Base-by-base conservation (phyloP, 2,329 filamentous ascomycete genomes). In the Knoxdaviesia proteae region DNA sequence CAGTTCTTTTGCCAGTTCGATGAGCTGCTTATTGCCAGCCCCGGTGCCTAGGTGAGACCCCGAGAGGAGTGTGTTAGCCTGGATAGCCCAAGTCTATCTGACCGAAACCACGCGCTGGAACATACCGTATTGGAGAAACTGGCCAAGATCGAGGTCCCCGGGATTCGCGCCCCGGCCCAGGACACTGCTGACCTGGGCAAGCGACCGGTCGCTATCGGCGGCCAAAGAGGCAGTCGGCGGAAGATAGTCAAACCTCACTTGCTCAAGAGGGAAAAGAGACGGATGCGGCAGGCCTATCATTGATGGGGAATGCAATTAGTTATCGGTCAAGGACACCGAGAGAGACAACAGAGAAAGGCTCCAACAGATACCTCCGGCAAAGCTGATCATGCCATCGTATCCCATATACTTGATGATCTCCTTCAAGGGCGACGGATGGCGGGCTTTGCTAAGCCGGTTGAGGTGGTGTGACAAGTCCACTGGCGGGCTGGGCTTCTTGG, bases 371-470 rank as follows among this genome's bases (percentile, higher is more conserved):
- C 54, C 54, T 47, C 54, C 54, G 2, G 54, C 54, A 5, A 56
- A 43, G 41, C 51, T 54, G 32, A 57, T 52, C 55, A 57, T 57
- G 9, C 53, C 55, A 44, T 57, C 55, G n/a, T 50, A 47, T 1
- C 44, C 50, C 55, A 56, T 57, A n/a, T 49, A 56, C 42, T 52
- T 52, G 44, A 57, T 51, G 29, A 57, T 58, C 35, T 57, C 54
- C 40, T 58, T 58, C 5, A 58, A 46, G 1, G 55, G 55, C 6
- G 51, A 54, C 0, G 53, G 53, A 40, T 56, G 54, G 0, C 55
- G 45, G 29, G 54, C 47, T 32, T 49, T 51, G 45, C 51, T 54
- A 40, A 52, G 50, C 7, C 42, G 31, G 38, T 57, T 58, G 44
- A 58, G 45, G 38, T 58, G 56, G 40, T 56, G 55, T 1, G 52